Base-by-base conservation (phyloP, 257 asterid genomes). In the Linaria vulgaris region DNA sequence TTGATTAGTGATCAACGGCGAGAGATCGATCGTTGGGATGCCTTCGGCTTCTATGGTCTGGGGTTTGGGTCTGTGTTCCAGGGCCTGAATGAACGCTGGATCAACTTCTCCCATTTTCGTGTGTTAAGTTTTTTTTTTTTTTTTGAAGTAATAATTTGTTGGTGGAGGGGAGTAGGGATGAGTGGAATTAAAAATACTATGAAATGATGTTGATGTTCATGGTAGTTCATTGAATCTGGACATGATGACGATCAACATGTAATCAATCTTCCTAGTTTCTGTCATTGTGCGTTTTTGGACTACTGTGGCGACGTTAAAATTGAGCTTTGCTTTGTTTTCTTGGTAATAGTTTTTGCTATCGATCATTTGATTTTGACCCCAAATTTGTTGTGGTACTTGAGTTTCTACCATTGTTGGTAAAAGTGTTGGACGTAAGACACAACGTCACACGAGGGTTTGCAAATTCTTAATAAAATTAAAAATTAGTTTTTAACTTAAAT, bases 51-150 rank as follows among this genome's bases (percentile, higher is more conserved):
- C 76, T 57, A 57, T 16, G 45, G 68, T 14, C 14, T 76, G 56
- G 64, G 83, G 79, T 57, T 78, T 59, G 4, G 86, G 84, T 23
- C 82, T 19, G 84, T 83, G 79, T 49, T 83, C 86, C 13, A 30
- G 50, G 63, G 68, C 84, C 43, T 78, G 86, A 73, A 83, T 71
- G 86, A 75, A 83, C 0, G 79, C 84, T 11, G 72, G 76, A 68
- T 80, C 81, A 1, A 75, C 82, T 67, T 77, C 80, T 77, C 83
- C 92, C 96, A 86, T 86, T 76, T 74, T 69, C 19, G 54, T 21
- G 19, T 52, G 30, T 23, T 46, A 12, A 5, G 6, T 2, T 0
- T 52, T n/a, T 24, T 50, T 17, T 31, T n/a, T n/a, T n/a, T 9
- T 34, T 9, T 41, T 1, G 17, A 1, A 2, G 34, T 27, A 2